Percentiles rank a stretch among this genome's conserved stretches.
Evolutionary conservation across 768 basidiomycete genomes (phyloP).

Genomic region (Astraeus odoratus): DNA sequence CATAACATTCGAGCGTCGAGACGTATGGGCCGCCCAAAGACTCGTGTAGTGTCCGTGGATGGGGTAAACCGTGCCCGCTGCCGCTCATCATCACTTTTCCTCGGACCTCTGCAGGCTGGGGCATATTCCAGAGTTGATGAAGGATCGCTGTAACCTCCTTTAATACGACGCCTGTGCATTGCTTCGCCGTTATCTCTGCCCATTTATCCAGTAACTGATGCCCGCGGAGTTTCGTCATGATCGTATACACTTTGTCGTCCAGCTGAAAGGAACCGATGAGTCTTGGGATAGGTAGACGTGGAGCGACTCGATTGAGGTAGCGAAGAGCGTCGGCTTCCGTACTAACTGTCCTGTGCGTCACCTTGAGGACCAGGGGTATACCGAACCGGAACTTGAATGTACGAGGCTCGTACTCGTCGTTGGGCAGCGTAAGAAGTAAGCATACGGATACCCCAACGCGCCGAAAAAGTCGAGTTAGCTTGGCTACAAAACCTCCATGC

Average conservation of each 20-base stretch:
- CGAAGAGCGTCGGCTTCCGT: conserved; percentile 17
- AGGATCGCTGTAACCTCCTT: conserved; percentile 5
- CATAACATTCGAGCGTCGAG: conserved; percentile 14
- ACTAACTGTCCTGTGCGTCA: conserved; percentile 8
- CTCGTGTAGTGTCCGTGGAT: conserved; percentile 10
- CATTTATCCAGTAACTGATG: conserved; percentile 8
- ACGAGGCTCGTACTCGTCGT: conserved; percentile 4
- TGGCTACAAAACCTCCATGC: neutral
- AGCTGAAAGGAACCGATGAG: conserved; percentile 13
- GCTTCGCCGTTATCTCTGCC: conserved; percentile 2
- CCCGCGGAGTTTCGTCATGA: conserved; percentile 18
- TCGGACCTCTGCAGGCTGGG: conserved; percentile 9
- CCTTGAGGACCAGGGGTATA: conserved; percentile 16
- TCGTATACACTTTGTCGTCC: conserved; percentile 12
- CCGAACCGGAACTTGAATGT: conserved; percentile 14
- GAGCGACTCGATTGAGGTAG: conserved; percentile 12
- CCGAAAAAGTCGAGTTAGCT: neutral
- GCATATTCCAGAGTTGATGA: conserved; percentile 13
- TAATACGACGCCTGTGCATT: neutral
- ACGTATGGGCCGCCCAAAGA: conserved; percentile 13
- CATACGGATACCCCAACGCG: neutral
- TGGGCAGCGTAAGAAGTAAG: conserved; percentile 1
- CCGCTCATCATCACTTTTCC: conserved; percentile 20
- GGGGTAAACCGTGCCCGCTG: conserved; percentile 17
- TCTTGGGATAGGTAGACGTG: conserved; percentile 16